Base-by-base conservation (phyloP, 805 yeast species). In the Schizosaccharomyces octosporus region DNA sequence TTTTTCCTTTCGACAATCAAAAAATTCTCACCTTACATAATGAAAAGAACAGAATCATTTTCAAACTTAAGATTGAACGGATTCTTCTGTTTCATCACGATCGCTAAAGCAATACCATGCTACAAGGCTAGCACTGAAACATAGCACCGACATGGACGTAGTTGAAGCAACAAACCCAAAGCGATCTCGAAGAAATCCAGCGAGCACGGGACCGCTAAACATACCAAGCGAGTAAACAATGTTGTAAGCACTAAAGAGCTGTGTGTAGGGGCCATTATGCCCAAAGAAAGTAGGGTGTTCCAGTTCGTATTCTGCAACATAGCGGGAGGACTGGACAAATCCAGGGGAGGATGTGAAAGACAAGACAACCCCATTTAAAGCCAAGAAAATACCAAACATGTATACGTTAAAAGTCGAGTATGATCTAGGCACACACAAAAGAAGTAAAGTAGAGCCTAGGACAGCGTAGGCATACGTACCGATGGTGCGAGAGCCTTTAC, bases 241-340 rank as follows among this genome's bases (percentile, higher is more conserved):
- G 29, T 57, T 57, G 11, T 29, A 29, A 36, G 39, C 60, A 36
- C 60, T 41, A 57, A 57, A 57, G 60, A 57, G 31, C 27, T 39
- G 48, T 29, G 48, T 41, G 17, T 57, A 57, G 11, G 48, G 48
- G 17, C 60, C 60, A 36, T 21, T 57, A 9, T 6, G 29, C 11
- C 48, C 60, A 39, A 57, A 41, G 29, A 36, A 57, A n/a, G 48
- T 57, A 21, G 60, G 60, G 36, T 57, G 60, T 36, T 24, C 29
- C 21, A 21, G 13, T 11, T 39, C 60, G 19, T 57, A 57, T 21
- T 57, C 60, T 1, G 43, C 42, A 27, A 57, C 60, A 21, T 39
- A 36, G 32, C 21, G 42, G 17, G 60, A 27, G 11, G 39, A 39
- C 36, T 39, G 48, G 13, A 57, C 60, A 11, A 41, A 36, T 17